Evolutionary conservation across 306 rosid species (phyloP).

Genomic region (Pueraria montana): DNA sequence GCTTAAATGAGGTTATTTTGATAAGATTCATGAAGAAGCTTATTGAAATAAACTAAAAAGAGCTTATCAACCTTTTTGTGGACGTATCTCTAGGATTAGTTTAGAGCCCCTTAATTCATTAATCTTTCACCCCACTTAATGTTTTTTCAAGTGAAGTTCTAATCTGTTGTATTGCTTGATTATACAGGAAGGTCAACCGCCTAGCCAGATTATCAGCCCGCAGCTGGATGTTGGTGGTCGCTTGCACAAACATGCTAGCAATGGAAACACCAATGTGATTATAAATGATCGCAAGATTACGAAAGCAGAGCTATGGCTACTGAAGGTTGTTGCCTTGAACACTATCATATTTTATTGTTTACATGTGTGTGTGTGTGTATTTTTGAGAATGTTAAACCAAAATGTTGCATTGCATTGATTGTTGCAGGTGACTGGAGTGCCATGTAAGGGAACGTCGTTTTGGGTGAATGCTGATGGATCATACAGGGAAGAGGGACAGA

Average conservation of each 20-base stretch:
- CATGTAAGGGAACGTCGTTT: slow-evolving; percentile 80
- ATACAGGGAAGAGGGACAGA: slow-evolving; percentile 87
- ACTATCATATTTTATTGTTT: not conserved
- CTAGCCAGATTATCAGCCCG: slow-evolving; percentile 70
- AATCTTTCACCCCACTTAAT: not conserved
- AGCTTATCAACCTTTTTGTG: too few species aligned
- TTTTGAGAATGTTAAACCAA: slow-evolving; percentile 18
- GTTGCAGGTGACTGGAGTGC: slow-evolving; percentile 78
- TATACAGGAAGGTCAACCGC: slow-evolving; percentile 70
- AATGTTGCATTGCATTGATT: slow-evolving; percentile 26
- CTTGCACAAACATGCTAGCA: slow-evolving; percentile 62
- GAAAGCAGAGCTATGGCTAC: slow-evolving; percentile 59
- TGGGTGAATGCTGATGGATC: slow-evolving; percentile 84
- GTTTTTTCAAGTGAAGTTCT: not conserved
- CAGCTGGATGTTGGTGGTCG: slow-evolving; percentile 67
- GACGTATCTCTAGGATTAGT: not conserved
- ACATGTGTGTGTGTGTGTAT: too few species aligned
- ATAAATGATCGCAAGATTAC: slow-evolving; percentile 76
- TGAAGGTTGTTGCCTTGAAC: slow-evolving; percentile 59
- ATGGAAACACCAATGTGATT: slow-evolving; percentile 70
- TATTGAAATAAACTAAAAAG: not conserved
- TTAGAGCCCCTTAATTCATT: not conserved
- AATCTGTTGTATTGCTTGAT: slow-evolving; percentile 43
- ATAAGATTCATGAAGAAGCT: not conserved
- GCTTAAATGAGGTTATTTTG: not conserved